Base-by-base conservation (phyloP, 2,329 filamentous ascomycete species). In the Trichoderma hamatum region DNA sequence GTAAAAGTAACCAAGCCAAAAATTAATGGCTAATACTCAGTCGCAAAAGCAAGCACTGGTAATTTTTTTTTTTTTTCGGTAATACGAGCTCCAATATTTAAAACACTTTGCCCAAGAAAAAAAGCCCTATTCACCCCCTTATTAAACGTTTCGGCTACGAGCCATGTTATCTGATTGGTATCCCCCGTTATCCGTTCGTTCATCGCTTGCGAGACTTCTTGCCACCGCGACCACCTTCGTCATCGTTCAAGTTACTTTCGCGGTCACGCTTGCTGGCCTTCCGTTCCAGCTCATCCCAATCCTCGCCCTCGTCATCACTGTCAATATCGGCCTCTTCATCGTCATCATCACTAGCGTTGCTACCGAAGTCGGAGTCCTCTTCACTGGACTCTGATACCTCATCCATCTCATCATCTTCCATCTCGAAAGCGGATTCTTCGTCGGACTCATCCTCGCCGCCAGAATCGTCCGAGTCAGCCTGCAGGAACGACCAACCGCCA, bases 281-380 rank as follows among this genome's bases (percentile, higher is more conserved):
- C 80, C 90, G 90, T 83, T 97, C 95, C 70, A 97, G 79, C 80
- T 96, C 94, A 78, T 98, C 94, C 95, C 95, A 97, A 76, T 96
- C 93, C 78, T 97, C 92, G 60, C 92, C 91, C 72, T 89, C 92
- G 14, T 93, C 91, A 7, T 94, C 92, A 54, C 87, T 88, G 68
- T 80, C 79, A 21, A 88, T 84, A 24, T 92, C 91, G 60, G 86
- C 89, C 36, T 81, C 92, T 14, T 95, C 94, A 34, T 93, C 95
- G 72, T 90, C 92, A 72, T 95, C 92, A 2, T 90, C 92, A 26
- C 88, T 92, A 1, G 91, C 92, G 75, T 97, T 94, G 76, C 95
- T 95, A 75, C 97, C 94, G 77, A 96, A 98, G 71, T 98, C 94
- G 24, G 92, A 96, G 69, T 93, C 96, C 52, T 96, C 94, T 73